A percentile compares a stretch with the other conserved stretches of the same genome.
Evolutionary conservation across 2,329 filamentous ascomycete species (phyloP).

Genomic region (Paracoccidioides brasiliensis): DNA sequence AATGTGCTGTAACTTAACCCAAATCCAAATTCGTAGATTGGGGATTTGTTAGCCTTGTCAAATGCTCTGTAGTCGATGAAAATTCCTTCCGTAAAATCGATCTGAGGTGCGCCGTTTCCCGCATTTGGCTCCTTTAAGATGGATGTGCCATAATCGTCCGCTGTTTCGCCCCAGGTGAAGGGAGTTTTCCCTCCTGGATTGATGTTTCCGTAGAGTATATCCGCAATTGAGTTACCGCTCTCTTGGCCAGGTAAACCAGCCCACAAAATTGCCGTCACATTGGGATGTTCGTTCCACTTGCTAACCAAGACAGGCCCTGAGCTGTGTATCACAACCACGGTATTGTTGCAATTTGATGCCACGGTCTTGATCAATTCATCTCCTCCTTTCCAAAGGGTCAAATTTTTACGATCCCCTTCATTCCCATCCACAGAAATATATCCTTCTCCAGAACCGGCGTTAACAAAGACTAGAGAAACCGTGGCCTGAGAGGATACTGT

Average conservation of each 20-base stretch:
- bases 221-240: slow-evolving; percentile 60
- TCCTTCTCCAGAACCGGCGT: slow-evolving; percentile 74
- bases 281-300: slow-evolving; percentile 46
- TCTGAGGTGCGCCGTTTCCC: slow-evolving; percentile 43
- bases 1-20: slow-evolving; percentile 49
- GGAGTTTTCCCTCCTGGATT: slow-evolving; percentile 51
- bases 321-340: slow-evolving; percentile 81
- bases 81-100: slow-evolving; percentile 47
- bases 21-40: slow-evolving; percentile 48
- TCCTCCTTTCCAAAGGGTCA: slow-evolving; percentile 76
- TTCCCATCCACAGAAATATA: slow-evolving; percentile 76
- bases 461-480: slow-evolving; percentile 70
- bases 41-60: slow-evolving; percentile 38
- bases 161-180: slow-evolving; percentile 45
- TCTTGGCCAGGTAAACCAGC: slow-evolving; percentile 64
- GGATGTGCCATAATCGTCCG: slow-evolving; percentile 42
- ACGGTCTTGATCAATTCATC: slow-evolving; percentile 73
- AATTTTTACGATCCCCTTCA: slow-evolving; percentile 76
- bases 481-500: slow-evolving; percentile 39
- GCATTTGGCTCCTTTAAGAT: slow-evolving; percentile 47
- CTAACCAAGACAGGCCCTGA: slow-evolving; percentile 65
- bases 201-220: slow-evolving; percentile 56
- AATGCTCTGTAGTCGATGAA: slow-evolving; percentile 45
- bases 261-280: slow-evolving; percentile 63
- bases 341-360: slow-evolving; percentile 67